Evolutionary conservation across 2,329 filamentous ascomycete genomes (phyloP).

Genomic region (Exophiala lecanii-corni): DNA sequence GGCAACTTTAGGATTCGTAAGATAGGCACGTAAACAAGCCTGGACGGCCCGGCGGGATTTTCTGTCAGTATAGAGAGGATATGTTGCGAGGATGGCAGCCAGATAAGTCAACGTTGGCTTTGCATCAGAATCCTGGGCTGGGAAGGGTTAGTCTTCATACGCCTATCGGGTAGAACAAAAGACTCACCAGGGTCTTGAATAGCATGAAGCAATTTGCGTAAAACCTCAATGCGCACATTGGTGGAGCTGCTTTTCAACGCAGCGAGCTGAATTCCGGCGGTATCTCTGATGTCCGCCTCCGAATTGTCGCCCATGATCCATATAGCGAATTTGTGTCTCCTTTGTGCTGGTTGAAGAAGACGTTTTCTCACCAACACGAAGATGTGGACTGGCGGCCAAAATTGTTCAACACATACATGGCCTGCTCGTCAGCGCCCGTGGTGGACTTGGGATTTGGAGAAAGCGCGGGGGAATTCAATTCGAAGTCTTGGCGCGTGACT

Average conservation of each 20-base stretch:
- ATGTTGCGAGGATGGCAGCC: conserved; percentile 68
- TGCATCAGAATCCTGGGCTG: conserved; percentile 7
- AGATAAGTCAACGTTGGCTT: conserved; percentile 5
- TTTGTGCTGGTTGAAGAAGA: not conserved
- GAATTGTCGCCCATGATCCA: conserved; percentile 21
- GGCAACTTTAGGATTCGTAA: conserved; percentile 54
- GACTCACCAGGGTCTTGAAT: conserved; percentile 16
- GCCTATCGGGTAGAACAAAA: not conserved
- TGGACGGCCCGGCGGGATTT: conserved; percentile 78
- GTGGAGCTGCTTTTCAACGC: conserved; percentile 23
- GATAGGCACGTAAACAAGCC: conserved; percentile 66
- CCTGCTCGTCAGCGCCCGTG: no score
- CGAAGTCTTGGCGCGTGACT: not conserved
- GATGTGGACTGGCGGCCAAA: no score
- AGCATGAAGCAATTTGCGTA: conserved; percentile 20
- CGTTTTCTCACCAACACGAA: no score
- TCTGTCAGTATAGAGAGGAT: conserved; percentile 81
- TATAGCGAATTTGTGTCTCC: conserved; percentile 6
- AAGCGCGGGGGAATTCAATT: not conserved
- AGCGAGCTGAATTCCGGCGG: conserved; percentile 8
- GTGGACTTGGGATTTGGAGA: conserved; percentile 3
- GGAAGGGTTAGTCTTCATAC: conserved; percentile 3
- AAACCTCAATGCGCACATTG: conserved; percentile 20
- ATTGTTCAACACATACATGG: no score
- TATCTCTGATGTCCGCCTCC: conserved; percentile 9